A percentile compares a stretch with the other conserved stretches of the same genome.
Conservation (phyloP, 257 asterid genomes). For the Striga asiatica region DNA sequence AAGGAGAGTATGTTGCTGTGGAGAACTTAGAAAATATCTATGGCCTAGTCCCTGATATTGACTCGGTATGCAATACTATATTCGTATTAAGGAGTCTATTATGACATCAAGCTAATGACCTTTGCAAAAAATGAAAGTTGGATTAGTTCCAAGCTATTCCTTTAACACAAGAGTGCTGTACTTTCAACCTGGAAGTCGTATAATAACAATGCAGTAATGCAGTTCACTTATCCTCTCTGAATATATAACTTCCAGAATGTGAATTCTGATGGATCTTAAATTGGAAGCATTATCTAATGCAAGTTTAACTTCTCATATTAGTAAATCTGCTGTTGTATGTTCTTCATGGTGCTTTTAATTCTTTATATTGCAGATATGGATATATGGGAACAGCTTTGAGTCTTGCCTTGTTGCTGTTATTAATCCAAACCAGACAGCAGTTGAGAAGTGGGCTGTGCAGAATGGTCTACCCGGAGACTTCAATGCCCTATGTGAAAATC, state of each 20-base stretch:
- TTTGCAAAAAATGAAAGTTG: background rate
- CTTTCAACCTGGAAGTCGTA: too few species aligned
- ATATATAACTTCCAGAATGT: too few species aligned
- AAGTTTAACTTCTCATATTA: background rate
- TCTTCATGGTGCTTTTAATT: constrained; percentile 8
- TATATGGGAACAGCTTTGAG: constrained; percentile 96
- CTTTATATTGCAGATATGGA: constrained; percentile 87
- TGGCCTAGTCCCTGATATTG: constrained; percentile 49
- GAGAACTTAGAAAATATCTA: constrained; percentile 86
- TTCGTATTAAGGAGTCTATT: background rate
- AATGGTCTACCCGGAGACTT: constrained; percentile 57
- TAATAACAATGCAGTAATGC: too few species aligned
- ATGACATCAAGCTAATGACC: background rate
- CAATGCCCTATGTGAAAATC: constrained; percentile 47
- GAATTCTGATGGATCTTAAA: background rate
- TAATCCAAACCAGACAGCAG: constrained; percentile 54
- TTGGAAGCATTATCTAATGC: background rate
- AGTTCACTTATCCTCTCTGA: background rate
- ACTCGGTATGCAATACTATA: constrained; percentile 43
- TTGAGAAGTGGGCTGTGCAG: constrained; percentile 72
- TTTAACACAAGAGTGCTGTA: too few species aligned
- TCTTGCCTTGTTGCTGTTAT: constrained; percentile 72
- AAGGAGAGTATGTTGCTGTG: constrained; percentile 98
- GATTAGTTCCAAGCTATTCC: background rate
- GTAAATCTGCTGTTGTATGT: background rate